These are phyloP conservation scores for Crithidia thermophila DNA, from an alignment of 208 protist species.

Conservation along the genomic window DNA sequence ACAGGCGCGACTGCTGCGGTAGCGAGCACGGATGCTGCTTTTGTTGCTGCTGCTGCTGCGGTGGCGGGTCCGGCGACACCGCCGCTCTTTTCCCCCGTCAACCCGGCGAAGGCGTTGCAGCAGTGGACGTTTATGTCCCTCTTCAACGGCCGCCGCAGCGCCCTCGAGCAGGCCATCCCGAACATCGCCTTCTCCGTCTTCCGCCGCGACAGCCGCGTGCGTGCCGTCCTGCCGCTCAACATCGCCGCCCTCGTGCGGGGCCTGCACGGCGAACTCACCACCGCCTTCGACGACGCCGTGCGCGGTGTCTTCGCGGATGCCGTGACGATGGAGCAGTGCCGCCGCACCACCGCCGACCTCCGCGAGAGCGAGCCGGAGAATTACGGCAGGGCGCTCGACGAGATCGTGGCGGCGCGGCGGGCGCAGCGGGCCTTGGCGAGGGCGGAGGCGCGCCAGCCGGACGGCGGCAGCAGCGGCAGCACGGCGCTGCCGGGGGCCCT, in stretches of 20 bases:
- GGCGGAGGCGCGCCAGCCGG: not conserved
- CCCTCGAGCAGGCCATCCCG: slow-evolving; percentile 13
- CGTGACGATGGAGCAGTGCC: slow-evolving; percentile 1
- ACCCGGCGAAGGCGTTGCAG: slow-evolving; percentile 28
- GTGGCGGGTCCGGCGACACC: not conserved
- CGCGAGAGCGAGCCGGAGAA: slow-evolving; percentile 11
- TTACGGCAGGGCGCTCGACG: slow-evolving; percentile 1
- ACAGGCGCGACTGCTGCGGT: not conserved
- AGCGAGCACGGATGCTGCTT: not conserved
- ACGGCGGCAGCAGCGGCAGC: not conserved
- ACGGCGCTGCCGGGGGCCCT: not conserved
- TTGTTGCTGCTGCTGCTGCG: not conserved
- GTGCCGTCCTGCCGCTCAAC: slow-evolving; percentile 25
- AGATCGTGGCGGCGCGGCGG: not conserved
- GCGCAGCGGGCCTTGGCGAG: not conserved
- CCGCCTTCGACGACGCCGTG: slow-evolving; percentile 28
- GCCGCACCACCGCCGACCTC: not conserved
- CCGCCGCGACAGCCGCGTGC: slow-evolving; percentile 23
- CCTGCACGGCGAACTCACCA: slow-evolving; percentile 12
- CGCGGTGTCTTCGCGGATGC: slow-evolving; percentile 14
- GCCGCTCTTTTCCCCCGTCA: slow-evolving; percentile 20
- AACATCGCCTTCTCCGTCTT: slow-evolving; percentile 25
- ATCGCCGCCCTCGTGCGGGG: slow-evolving; percentile 15
- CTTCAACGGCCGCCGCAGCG: slow-evolving; percentile 27
- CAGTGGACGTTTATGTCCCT: slow-evolving; percentile 33